phyloP scores from a whole-genome alignment of 352 stramenopile species.

The Plasmopara muralis region DNA sequence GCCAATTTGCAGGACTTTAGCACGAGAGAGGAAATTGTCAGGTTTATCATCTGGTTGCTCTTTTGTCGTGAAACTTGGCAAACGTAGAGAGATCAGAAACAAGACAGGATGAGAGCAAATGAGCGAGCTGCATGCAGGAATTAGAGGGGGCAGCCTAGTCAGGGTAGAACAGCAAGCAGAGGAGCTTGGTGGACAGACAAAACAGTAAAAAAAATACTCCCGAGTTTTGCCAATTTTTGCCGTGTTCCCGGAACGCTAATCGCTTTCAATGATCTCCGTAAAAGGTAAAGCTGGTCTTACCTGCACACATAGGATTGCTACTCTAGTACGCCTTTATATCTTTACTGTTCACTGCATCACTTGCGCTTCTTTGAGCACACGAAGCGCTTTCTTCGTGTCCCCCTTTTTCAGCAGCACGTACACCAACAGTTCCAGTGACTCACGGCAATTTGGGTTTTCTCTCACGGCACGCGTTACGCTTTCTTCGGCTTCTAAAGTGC shows the following conservation, averaged over 20 bases:
- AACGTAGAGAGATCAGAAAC: constrained; percentile 18
- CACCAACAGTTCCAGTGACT: constrained; percentile 81
- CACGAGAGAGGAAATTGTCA: not conserved
- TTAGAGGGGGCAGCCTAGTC: constrained; percentile 19
- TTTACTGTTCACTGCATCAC: constrained; percentile 40
- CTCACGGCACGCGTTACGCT: constrained; percentile 78
- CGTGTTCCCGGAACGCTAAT: constrained; percentile 2
- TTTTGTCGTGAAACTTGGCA: not conserved
- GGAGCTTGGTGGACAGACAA: constrained; percentile 17
- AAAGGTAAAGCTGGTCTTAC: too few relatives aligned
- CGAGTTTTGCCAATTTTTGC: constrained; percentile 4
- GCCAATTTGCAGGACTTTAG: too few relatives aligned
- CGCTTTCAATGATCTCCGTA: too few relatives aligned
- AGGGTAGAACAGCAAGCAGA: constrained; percentile 34
- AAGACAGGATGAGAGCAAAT: constrained; percentile 20
- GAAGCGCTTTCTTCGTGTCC: constrained; percentile 83
- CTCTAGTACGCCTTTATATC: constrained; percentile 15
- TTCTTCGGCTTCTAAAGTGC: constrained; percentile 68
- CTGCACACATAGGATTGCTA: too few relatives aligned
- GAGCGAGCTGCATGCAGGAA: constrained; percentile 4
- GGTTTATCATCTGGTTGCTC: not conserved
- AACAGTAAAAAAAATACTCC: constrained; percentile 7
- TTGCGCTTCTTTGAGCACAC: constrained; percentile 81
- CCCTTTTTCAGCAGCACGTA: constrained; percentile 87
- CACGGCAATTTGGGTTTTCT: constrained; percentile 72